Conservation (phyloP, 345 rosid genomes). For the Turritis glabra region DNA sequence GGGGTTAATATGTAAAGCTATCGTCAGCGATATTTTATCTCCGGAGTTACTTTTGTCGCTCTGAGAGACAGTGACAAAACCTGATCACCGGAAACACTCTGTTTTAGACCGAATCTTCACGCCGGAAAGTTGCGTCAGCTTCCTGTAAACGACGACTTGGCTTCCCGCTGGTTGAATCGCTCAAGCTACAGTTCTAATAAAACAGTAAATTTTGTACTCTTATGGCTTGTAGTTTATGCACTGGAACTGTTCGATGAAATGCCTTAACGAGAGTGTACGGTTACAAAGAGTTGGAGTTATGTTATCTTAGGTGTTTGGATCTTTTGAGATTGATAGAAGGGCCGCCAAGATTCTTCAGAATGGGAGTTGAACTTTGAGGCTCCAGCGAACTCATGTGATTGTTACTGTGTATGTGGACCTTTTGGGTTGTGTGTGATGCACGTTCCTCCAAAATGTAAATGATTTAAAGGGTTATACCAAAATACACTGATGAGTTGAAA, state of each 20-base stretch:
- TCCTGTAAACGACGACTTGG: background rate
- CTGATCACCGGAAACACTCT: background rate
- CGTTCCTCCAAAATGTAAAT: background rate
- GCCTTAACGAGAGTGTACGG: background rate
- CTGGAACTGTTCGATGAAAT: background rate
- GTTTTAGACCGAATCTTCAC: background rate
- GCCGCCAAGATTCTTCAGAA: too few relatives aligned
- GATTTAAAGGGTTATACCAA: slow-evolving; percentile 22
- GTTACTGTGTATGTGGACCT: slow-evolving; percentile 26
- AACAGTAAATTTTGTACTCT: too few relatives aligned
- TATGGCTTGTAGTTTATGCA: background rate
- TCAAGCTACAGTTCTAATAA: background rate
- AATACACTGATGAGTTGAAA: slow-evolving; percentile 9
- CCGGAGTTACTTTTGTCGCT: background rate
- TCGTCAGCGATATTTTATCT: background rate
- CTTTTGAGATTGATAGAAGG: background rate
- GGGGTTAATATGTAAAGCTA: background rate
- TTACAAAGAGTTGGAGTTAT: background rate
- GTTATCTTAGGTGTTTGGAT: background rate
- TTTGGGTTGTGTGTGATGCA: slow-evolving; percentile 16
- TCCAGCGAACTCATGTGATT: background rate
- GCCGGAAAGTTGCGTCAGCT: background rate
- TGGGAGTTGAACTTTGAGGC: background rate
- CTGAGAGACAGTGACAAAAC: background rate
- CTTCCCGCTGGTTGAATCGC: background rate